These are phyloP conservation scores for Eimeria zaria DNA, from an alignment of 169 alveolate species.

Conservation along the genomic window DNA sequence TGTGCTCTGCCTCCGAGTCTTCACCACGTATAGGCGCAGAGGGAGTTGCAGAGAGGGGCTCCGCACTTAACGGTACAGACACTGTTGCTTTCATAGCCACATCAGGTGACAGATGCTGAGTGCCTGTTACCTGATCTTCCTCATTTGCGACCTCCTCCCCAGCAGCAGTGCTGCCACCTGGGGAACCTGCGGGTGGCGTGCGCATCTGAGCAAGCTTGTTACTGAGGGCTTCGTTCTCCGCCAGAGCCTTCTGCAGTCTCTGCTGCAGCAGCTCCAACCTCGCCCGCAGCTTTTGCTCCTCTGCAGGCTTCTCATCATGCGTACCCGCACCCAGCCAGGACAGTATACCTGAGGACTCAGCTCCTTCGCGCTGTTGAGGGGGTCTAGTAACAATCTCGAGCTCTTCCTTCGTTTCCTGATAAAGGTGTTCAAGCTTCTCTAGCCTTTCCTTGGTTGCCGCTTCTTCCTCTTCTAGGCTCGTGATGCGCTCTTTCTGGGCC, in stretches of 20 bases:
- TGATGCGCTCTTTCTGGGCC: conserved; percentile 65
- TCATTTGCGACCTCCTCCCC: not conserved
- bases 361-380: conserved; percentile 1
- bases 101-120: conserved; percentile 38
- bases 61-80: not conserved
- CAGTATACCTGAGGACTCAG: conserved; percentile 29
- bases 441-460: conserved; percentile 27
- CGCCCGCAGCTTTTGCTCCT: conserved; percentile 67
- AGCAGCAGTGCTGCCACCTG: not conserved
- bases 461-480: conserved; percentile 57
- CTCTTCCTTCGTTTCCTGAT: conserved; percentile 59
- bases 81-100: not conserved
- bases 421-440: conserved; percentile 45
- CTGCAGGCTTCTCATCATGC: conserved; percentile 35
- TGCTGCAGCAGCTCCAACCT: conserved; percentile 55
- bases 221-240: conserved; percentile 45
- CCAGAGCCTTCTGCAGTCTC: conserved; percentile 45
- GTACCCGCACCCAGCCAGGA: conserved; percentile 60
- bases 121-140: not conserved
- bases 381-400: conserved; percentile 25
- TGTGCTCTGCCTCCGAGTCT: not conserved
- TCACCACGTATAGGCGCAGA: not conserved
- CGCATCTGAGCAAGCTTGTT: conserved; percentile 14
- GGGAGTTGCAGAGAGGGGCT: not conserved
- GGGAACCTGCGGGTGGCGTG: not conserved